Conservation (phyloP, 805 yeast species). For the Starmera dryadoides region DNA sequence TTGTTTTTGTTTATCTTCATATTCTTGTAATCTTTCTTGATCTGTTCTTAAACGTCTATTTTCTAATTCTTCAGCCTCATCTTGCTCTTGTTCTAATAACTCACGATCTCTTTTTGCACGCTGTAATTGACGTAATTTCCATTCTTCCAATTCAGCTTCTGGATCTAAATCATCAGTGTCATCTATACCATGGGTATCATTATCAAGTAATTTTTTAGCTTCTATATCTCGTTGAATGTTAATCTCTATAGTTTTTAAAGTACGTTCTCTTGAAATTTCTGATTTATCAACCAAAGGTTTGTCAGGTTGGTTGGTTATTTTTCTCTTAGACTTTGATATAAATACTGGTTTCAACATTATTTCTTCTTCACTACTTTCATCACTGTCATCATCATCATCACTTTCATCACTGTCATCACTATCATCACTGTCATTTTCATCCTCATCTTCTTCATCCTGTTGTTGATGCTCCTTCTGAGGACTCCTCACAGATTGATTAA, state of each 20-base stretch:
- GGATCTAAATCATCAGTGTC: constrained; percentile 59
- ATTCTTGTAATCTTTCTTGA: constrained; percentile 15
- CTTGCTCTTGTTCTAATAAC: constrained; percentile 14
- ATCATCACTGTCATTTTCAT: constrained; percentile 23
- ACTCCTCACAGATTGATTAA: constrained; percentile 17
- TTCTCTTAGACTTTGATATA: constrained; percentile 11
- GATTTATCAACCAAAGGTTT: background rate
- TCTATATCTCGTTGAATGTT: constrained; percentile 18
- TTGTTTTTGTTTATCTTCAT: constrained; percentile 4
- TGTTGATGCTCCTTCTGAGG: constrained; percentile 28
- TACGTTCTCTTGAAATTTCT: constrained; percentile 13
- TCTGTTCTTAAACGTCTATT: constrained; percentile 16
- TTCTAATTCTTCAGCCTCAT: constrained; percentile 18
- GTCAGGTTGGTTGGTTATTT: too few species aligned
- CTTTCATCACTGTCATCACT: constrained; percentile 7
- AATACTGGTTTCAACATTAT: constrained; percentile 19
- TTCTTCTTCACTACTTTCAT: constrained; percentile 10
- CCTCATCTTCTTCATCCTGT: constrained; percentile 26
- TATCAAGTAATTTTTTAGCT: constrained; percentile 13
- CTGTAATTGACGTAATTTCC: constrained; percentile 46
- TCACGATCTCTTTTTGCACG: constrained; percentile 24
- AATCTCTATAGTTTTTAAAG: constrained; percentile 17
- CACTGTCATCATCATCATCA: constrained; percentile 7
- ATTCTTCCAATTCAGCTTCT: constrained; percentile 47
- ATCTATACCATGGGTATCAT: constrained; percentile 31